These are phyloP conservation scores for Colletotrichum sp. DNA, from an alignment of 2,329 filamentous ascomycete genomes.

Conservation along the genomic window DNA sequence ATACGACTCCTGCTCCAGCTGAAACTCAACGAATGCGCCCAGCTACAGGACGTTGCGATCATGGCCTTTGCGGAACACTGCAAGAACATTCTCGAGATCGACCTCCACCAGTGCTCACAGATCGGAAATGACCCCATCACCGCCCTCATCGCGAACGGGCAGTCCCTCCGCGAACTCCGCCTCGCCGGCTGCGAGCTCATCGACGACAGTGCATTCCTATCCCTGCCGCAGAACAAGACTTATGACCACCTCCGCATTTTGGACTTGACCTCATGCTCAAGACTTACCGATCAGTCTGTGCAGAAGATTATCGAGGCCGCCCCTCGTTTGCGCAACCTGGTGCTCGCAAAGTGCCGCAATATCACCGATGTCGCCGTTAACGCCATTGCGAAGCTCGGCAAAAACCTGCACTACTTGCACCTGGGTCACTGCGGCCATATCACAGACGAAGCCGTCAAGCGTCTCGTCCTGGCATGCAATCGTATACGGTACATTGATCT, in stretches of 20 bases:
- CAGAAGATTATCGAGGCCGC: conserved; percentile 87
- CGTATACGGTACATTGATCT: conserved; percentile 97
- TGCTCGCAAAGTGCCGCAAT: conserved; percentile 91
- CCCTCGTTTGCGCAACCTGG: conserved; percentile 87
- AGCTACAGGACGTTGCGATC: conserved; percentile 83
- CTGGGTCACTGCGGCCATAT: conserved; percentile 92
- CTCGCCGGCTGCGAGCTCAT: conserved; percentile 86
- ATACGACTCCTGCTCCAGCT: conserved; percentile 56
- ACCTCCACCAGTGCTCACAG: conserved; percentile 83
- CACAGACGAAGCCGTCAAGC: conserved; percentile 86
- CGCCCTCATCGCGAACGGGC: conserved; percentile 77
- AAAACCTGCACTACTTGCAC: conserved; percentile 97
- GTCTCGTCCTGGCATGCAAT: conserved; percentile 84
- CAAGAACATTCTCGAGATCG: conserved; percentile 93
- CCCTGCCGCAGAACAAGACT: conserved; percentile 69
- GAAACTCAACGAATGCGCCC: conserved; percentile 92
- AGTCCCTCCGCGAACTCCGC: conserved; percentile 87
- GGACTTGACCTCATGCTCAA: conserved; percentile 87
- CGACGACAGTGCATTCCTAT: conserved; percentile 86
- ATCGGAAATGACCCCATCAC: conserved; percentile 87
- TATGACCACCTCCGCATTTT: conserved; percentile 93
- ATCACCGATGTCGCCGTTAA: conserved; percentile 89
- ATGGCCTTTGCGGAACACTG: conserved; percentile 87
- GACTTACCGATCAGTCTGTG: conserved; percentile 85
- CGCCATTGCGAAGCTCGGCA: conserved; percentile 87